A percentile compares a stretch with the other conserved stretches of the same genome.
Conservation (phyloP, 2,329 filamentous ascomycete species). For the Aspergillus viridinutans region DNA sequence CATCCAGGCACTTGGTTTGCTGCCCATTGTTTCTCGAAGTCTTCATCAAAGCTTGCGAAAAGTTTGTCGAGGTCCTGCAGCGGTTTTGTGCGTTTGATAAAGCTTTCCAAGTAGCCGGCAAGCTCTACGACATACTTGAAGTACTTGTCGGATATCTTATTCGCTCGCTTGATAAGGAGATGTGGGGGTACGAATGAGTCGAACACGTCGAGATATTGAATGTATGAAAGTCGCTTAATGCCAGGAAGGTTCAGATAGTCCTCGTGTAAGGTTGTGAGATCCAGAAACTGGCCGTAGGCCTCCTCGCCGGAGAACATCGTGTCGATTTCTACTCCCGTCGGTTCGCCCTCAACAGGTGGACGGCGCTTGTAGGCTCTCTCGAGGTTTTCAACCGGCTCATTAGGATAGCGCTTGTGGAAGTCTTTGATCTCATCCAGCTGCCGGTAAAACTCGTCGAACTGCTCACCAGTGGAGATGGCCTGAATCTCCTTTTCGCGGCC, state of each 20-base stretch:
- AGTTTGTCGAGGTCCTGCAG: conserved; percentile 80
- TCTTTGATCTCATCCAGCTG: conserved; percentile 76
- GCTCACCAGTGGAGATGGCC: conserved; percentile 75
- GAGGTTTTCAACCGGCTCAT: conserved; percentile 91
- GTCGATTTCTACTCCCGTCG: conserved; percentile 68
- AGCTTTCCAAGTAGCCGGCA: conserved; percentile 78
- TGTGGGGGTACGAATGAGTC: conserved; percentile 76
- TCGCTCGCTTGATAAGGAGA: conserved; percentile 68
- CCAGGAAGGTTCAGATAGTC: conserved; percentile 84
- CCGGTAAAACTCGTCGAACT: conserved; percentile 87
- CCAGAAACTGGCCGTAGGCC: conserved; percentile 86
- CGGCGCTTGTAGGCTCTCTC: conserved; percentile 83
- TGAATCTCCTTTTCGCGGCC: conserved; percentile 75
- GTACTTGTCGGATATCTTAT: conserved; percentile 90
- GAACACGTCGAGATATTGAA: conserved; percentile 90
- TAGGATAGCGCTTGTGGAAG: conserved; percentile 86
- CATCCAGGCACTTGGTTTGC: conserved; percentile 76
- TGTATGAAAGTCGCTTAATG: conserved; percentile 78
- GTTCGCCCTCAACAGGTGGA: conserved; percentile 60
- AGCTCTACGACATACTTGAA: conserved; percentile 82
- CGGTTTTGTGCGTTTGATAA: conserved; percentile 78
- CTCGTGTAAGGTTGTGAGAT: conserved; percentile 79
- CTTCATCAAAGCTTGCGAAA: conserved; percentile 69
- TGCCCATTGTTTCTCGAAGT: conserved; percentile 81
- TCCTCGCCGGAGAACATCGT: conserved; percentile 95